Evolutionary conservation across 2,329 filamentous ascomycete species (phyloP).

Genomic region (Grosmannia penicillata): DNA sequence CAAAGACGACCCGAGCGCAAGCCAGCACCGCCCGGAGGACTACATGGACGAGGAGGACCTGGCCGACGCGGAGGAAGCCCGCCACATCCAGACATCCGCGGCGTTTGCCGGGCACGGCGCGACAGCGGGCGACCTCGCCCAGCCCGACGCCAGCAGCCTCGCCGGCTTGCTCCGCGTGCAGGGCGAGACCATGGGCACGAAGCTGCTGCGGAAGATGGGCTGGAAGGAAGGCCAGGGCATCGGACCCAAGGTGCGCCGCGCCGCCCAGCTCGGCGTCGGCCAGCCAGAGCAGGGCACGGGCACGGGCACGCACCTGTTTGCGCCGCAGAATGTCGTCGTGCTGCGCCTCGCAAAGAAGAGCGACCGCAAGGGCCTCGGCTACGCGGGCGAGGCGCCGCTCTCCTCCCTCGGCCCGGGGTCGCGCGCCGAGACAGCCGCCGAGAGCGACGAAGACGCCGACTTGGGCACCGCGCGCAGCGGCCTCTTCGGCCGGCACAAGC

Average conservation of each 20-base stretch:
- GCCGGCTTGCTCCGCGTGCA: slow-evolving; percentile 57
- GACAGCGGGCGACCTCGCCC: slow-evolving; percentile 37
- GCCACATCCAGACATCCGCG: slow-evolving; percentile 56
- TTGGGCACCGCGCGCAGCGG: slow-evolving; percentile 7
- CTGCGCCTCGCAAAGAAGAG: slow-evolving; percentile 50
- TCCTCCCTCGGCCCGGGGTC: slow-evolving; percentile 17
- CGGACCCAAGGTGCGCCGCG: slow-evolving; percentile 68
- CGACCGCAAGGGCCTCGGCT: slow-evolving; percentile 58
- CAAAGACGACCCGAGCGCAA: slow-evolving; percentile 43
- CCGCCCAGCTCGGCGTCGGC: slow-evolving; percentile 49
- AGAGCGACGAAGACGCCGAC: slow-evolving; percentile 29
- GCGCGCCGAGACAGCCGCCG: slow-evolving; percentile 15
- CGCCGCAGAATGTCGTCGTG: slow-evolving; percentile 64
- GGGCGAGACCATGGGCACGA: slow-evolving; percentile 77
- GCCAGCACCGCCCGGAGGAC: slow-evolving; percentile 59
- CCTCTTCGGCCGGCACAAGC: slow-evolving; percentile 12
- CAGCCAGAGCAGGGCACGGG: slow-evolving; percentile 21
- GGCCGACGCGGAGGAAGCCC: slow-evolving; percentile 67
- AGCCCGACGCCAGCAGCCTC: slow-evolving; percentile 30
- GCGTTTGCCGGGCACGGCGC: slow-evolving; percentile 65
- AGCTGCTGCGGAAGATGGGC: slow-evolving; percentile 79
- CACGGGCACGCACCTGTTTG: slow-evolving; percentile 60
- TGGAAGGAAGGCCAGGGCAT: slow-evolving; percentile 92
- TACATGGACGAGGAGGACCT: slow-evolving; percentile 98
- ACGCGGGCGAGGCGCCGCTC: slow-evolving; percentile 42